Base-by-base conservation (phyloP, 73 alveolate genomes). In the Symbiodinium natans region DNA sequence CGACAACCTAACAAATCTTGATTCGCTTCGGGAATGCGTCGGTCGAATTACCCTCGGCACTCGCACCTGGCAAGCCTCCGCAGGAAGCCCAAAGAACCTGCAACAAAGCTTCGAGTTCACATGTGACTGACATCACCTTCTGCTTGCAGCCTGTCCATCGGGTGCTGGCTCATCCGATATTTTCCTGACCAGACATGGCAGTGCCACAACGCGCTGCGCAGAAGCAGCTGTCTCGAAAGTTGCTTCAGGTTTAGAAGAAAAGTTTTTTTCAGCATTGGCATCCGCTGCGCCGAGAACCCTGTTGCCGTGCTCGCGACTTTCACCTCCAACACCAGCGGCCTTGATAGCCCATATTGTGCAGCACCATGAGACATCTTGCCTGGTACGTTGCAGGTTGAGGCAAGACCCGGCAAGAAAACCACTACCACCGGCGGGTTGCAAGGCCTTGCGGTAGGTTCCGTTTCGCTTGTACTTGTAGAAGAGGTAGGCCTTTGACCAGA, bases 331-430 rank as follows among this genome's bases (percentile, higher is more conserved):
- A n/a, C 56, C 17, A 63, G 48, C 43, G 29, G 87, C 96, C 96
- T 63, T 89, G 96, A 33, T 89, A 89, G 77, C 96, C 96, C 86
- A 89, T 68, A 88, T 89, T 89, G 96, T 89, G 96, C n/a, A 89
- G 71, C 75, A 89, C 96, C 88, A 89, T 89, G 87, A 89, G 74
- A 54, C 88, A 89, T 40, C 96, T 34, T 27, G 96, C 96, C 96
- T 86, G 27, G 34, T 29, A 6, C 19, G n/a, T 5, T 23, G 38
- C 59, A 46, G 13, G 13, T 13, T 9, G 59, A 46, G 59, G 38
- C 83, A 56, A 23, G 19, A 23, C 27, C 27, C 19, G 75, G 27
- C 19, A 56, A 56, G 27, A n/a, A n/a, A 23, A 56, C 75, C 33
- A 56, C 27, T 56, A 23, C 75, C 27, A n/a, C 33, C 27, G 33